Evolutionary conservation across 129 eudicot species (phyloP), one percentile per base, ranked within the genome.

Genomic region (Solidago caesia): DNA sequence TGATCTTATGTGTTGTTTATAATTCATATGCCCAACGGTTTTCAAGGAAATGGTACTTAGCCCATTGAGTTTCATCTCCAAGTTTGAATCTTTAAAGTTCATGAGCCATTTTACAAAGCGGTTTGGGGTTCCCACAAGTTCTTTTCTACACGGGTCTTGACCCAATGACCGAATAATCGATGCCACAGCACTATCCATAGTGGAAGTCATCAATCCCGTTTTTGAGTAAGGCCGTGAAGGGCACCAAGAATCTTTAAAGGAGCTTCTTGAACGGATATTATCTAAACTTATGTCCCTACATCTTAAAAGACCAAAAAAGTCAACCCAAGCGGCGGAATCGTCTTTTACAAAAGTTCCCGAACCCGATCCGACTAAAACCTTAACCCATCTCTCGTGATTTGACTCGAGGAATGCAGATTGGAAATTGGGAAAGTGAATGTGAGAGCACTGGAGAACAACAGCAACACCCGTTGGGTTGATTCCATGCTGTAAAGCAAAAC

Each of bases 391-490:
- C 60, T 86, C 75, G 66, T 87, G 88, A 39, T 44, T 80, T 3
- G 89, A 62, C 27, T 89, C 88, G 2, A 84, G 85, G 62, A 90
- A 76, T 7, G 79, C 80, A 0, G 87, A 82, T 16, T 80, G 85
- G 14, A 81, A 74, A 68, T 81, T 72, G 6, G 97, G 99, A 69
- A 91, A 87, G 77, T 81, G 87, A 61, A 94, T 77, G 70, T 94
- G 99, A 1, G 82, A 84, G 77, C 99, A 94, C 67, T 91, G 89
- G 67, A 94, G 91, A 72, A 85, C 61, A 21, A 94, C 91, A 10
- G 96, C 97, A 49, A 91, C 96, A 8, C 99, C 97, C 2, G 87
- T 79, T 59, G 99, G 93, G 78, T 82, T 84, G 74, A 94, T 88
- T 12, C 87, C 88, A n/a, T 85, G 73, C 13, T 91, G 94, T 82